A percentile compares a stretch with the other conserved stretches of the same genome.
These are phyloP conservation scores for Pythium aristosporum DNA, from an alignment of 352 stramenopile genomes.

Conservation along the genomic window DNA sequence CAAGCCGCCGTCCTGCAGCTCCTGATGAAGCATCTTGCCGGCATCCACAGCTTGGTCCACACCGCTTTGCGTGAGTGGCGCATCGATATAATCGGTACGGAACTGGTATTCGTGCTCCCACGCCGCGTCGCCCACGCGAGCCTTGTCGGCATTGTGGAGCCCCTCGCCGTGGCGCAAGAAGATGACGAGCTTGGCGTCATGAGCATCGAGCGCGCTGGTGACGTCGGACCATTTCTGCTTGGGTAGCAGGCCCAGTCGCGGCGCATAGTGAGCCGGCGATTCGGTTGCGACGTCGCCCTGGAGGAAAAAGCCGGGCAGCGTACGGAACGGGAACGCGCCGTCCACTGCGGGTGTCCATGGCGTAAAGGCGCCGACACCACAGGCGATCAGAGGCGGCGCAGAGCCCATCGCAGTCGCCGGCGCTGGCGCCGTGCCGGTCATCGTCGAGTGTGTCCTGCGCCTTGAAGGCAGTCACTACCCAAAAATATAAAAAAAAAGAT, in stretches of 20 bases:
- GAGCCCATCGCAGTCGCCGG: background rate
- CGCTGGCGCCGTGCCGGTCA: background rate
- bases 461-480: too few relatives aligned
- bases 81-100: constrained; percentile 51
- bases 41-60: constrained; percentile 36
- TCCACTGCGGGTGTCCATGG: constrained; percentile 8
- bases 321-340: constrained; percentile 12
- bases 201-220: constrained; percentile 33
- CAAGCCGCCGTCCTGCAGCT: constrained; percentile 45
- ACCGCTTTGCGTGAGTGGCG: constrained; percentile 47
- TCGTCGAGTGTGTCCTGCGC: background rate
- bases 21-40: constrained; percentile 38
- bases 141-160: constrained; percentile 66
- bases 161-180: constrained; percentile 67
- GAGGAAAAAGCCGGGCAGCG: constrained; percentile 42
- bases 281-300: constrained; percentile 37
- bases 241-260: constrained; percentile 44
- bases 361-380: constrained; percentile 4
- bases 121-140: constrained; percentile 42
- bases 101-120: constrained; percentile 61
- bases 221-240: constrained; percentile 42
- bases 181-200: constrained; percentile 47
- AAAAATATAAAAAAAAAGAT: too few relatives aligned
- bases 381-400: background rate
- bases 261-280: constrained; percentile 32